These are phyloP conservation scores for Mycena indigotica DNA, from an alignment of 768 basidiomycete genomes.

Conservation along the genomic window DNA sequence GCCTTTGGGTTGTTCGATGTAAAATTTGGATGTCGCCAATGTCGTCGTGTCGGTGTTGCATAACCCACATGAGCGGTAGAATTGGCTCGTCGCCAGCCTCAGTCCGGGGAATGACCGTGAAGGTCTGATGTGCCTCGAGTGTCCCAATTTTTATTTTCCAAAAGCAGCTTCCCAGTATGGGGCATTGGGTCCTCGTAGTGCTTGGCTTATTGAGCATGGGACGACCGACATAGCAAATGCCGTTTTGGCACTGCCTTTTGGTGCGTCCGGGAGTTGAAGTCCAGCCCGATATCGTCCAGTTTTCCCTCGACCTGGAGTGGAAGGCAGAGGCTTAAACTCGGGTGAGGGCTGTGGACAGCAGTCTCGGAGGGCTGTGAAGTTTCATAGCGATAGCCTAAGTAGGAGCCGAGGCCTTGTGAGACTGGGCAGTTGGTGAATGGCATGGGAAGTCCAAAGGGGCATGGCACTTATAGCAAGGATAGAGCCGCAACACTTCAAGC, in stretches of 20 bases:
- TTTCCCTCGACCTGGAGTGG: neutral
- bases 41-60: constrained; percentile 25
- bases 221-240: constrained; percentile 3
- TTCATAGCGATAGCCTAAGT: too few species aligned
- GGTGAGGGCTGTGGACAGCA: too few species aligned
- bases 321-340: too few species aligned
- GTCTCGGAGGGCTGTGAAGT: too few species aligned
- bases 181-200: constrained; percentile 27
- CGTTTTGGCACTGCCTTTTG: neutral
- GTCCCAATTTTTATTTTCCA: constrained; percentile 21
- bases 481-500: too few species aligned
- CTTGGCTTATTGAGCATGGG: constrained; percentile 21
- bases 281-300: neutral
- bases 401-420: too few species aligned
- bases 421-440: too few species aligned
- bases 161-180: constrained; percentile 29
- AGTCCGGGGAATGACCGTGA: constrained; percentile 22
- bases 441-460: too few species aligned
- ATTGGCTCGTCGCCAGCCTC: neutral
- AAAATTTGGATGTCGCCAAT: constrained; percentile 30
- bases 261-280: constrained; percentile 6
- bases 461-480: too few species aligned
- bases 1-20: constrained; percentile 36
- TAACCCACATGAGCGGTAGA: constrained; percentile 35
- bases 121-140: constrained; percentile 28